phyloP scores from a whole-genome alignment of 371 early-diverging fungal species.

The Massospora cicadina region DNA sequence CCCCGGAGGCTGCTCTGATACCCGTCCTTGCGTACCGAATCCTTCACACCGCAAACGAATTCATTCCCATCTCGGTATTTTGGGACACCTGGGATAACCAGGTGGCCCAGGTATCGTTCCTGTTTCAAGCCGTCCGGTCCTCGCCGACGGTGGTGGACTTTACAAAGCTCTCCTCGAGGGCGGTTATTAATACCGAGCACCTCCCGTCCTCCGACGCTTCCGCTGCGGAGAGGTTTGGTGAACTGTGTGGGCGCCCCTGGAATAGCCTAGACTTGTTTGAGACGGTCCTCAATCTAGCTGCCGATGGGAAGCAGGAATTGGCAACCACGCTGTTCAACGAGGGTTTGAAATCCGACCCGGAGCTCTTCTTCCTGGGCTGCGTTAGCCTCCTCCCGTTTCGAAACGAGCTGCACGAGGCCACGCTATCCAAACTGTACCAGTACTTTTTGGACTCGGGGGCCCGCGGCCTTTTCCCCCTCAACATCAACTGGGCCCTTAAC shows the following conservation, averaged over 20 bases:
- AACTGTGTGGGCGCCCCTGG: not conserved
- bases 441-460: not conserved
- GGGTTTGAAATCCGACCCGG: slow-evolving; percentile 4
- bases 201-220: not conserved
- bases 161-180: not conserved
- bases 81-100: slow-evolving; percentile 6
- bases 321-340: not conserved
- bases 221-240: not conserved
- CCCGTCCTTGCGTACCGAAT: not conserved
- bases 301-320: not conserved
- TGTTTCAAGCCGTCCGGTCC: not conserved
- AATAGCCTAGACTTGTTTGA: slow-evolving; percentile 7
- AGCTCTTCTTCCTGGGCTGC: not conserved
- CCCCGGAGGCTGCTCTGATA: not conserved
- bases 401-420: not conserved
- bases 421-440: not conserved
- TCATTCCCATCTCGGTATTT: slow-evolving; percentile 1
- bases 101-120: slow-evolving; percentile 9
- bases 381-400: not conserved
- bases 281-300: not conserved
- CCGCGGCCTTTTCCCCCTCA: not conserved
- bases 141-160: not conserved
- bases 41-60: not conserved
- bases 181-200: not conserved
- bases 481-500: slow-evolving; percentile 7